phyloP scores from a whole-genome alignment of 768 basidiomycete species.

The Boletus vinaceobasis region DNA sequence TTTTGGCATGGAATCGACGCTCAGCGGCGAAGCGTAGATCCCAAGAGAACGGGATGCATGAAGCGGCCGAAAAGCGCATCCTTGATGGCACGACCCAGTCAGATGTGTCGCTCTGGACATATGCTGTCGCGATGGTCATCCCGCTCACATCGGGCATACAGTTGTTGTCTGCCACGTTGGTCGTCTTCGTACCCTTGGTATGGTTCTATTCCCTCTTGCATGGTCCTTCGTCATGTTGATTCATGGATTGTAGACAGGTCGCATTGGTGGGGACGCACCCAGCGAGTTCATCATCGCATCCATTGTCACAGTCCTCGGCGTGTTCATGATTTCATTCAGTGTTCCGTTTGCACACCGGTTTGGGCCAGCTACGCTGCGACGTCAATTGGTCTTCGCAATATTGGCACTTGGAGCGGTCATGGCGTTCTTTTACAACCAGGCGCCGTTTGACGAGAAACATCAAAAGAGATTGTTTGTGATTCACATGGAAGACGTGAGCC shows the following conservation, averaged over 20 bases:
- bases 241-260: conserved; percentile 59
- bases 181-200: conserved; percentile 90
- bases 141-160: conserved; percentile 58
- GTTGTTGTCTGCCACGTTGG: conserved; percentile 57
- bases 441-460: conserved; percentile 79
- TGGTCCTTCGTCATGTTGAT: conserved; percentile 2
- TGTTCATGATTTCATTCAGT: conserved; percentile 55
- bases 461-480: conserved; percentile 85
- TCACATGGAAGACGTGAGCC: conserved; percentile 79
- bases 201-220: conserved; percentile 15
- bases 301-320: conserved; percentile 57
- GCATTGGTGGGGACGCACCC: conserved; percentile 78
- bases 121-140: conserved; percentile 55
- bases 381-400: conserved; percentile 42
- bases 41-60: conserved; percentile 2
- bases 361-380: conserved; percentile 38
- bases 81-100: conserved; percentile 16
- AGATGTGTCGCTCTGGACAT: conserved; percentile 55
- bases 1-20: conserved; percentile 27
- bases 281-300: conserved; percentile 87
- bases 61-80: neutral
- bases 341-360: conserved; percentile 77
- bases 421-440: conserved; percentile 55
- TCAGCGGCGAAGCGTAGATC: neutral
- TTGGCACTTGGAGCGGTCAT: conserved; percentile 48